A percentile compares a stretch with the other conserved stretches of the same genome.
Conservation (phyloP, 192 early-diverging fungal species). For the Mortierella alpina region DNA sequence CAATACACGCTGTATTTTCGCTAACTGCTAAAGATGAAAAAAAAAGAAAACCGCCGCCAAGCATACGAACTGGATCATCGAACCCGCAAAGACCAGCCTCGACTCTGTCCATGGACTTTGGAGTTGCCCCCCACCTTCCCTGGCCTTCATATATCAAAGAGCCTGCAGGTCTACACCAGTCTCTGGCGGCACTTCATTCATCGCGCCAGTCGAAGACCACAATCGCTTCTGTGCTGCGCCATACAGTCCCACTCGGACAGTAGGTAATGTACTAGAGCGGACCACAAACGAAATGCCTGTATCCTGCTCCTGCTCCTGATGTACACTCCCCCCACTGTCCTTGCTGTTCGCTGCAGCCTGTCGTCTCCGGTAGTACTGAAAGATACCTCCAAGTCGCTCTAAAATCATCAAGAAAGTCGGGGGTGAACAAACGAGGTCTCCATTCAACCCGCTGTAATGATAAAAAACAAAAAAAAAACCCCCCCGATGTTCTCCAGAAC, state of each 20-base stretch:
- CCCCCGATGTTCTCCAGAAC: too few species aligned
- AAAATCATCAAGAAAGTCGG: background rate
- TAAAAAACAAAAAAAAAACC: background rate
- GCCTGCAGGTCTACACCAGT: too few species aligned
- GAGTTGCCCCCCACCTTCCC: too few species aligned
- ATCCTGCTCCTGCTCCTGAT: background rate
- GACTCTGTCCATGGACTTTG: too few species aligned
- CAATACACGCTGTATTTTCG: too few species aligned
- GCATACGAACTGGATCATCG: too few species aligned
- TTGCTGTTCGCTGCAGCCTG: background rate
- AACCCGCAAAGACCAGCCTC: too few species aligned
- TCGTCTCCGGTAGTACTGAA: slow-evolving; percentile 21
- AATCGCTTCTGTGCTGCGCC: slow-evolving; percentile 27
- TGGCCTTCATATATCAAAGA: too few species aligned
- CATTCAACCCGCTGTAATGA: background rate
- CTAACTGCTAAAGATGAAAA: too few species aligned
- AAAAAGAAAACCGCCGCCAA: too few species aligned
- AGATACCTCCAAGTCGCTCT: slow-evolving; percentile 25
- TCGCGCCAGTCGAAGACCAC: slow-evolving; percentile 37
- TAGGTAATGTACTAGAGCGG: slow-evolving; percentile 19
- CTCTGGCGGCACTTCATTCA: background rate
- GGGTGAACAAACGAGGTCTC: background rate
- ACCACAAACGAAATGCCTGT: slow-evolving; percentile 21
- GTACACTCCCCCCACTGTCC: background rate
- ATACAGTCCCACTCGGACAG: slow-evolving; percentile 34